A percentile compares a stretch with the other conserved stretches of the same genome.
Evolutionary conservation across 345 rosid genomes (phyloP).

Genomic region (Draba incana): DNA sequence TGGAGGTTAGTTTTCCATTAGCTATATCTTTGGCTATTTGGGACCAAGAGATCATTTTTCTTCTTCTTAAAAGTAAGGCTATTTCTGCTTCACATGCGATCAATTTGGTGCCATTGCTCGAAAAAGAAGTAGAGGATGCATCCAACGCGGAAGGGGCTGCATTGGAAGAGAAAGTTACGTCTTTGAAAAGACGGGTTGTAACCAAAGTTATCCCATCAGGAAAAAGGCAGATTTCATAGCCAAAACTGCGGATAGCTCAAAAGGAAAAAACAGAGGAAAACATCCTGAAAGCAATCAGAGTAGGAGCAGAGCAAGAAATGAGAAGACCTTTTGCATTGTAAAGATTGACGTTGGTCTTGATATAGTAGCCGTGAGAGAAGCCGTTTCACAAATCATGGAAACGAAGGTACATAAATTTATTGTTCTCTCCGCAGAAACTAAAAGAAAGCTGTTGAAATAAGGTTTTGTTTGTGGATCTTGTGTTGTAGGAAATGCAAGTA

Average conservation of each 20-base stretch:
- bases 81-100: constrained; percentile 58
- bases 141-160: constrained; percentile 53
- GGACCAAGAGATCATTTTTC: constrained; percentile 16
- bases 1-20: constrained; percentile 58
- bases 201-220: constrained; percentile 67
- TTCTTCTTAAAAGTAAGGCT: not conserved
- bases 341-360: constrained; percentile 74
- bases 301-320: constrained; percentile 51
- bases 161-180: constrained; percentile 79
- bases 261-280: constrained; percentile 79
- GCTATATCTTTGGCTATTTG: not conserved
- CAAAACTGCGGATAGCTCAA: constrained; percentile 62
- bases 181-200: constrained; percentile 64
- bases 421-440: too few relatives aligned
- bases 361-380: constrained; percentile 74
- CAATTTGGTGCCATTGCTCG: constrained; percentile 60
- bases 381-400: constrained; percentile 60
- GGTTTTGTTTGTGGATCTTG: too few relatives aligned
- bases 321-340: constrained; percentile 62
- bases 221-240: constrained; percentile 67
- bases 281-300: constrained; percentile 57
- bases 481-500: not conserved
- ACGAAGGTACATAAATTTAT: constrained; percentile 48
- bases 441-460: too few relatives aligned
- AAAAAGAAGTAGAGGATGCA: constrained; percentile 61